Conservation (phyloP, 345 rosid genomes). For the Viola odorata region DNA sequence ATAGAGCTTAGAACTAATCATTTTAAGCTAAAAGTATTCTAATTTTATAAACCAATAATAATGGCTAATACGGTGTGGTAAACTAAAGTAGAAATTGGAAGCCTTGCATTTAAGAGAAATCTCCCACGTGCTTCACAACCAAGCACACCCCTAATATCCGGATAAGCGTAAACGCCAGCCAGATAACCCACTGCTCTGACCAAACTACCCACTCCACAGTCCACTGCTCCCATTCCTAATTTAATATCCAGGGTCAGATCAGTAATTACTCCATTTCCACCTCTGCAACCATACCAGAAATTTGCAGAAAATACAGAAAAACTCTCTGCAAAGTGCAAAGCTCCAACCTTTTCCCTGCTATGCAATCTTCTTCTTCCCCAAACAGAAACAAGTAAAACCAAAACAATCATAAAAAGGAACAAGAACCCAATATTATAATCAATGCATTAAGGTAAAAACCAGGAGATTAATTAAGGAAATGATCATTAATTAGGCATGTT, state of each 20-base stretch:
- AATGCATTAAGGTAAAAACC: neutral
- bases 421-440: neutral
- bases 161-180: neutral
- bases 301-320: neutral
- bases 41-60: no score
- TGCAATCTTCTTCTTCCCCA: neutral
- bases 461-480: neutral
- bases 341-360: neutral
- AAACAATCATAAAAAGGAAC: neutral
- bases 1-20: no score
- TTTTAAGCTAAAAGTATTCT: no score
- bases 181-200: neutral
- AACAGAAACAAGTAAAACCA: neutral
- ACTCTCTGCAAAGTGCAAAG: neutral
- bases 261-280: neutral
- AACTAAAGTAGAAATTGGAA: no score
- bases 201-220: neutral
- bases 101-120: neutral
- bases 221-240: neutral
- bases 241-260: neutral
- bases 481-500: neutral
- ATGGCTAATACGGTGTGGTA: no score
- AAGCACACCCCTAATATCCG: neutral
- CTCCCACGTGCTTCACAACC: slow-evolving; percentile 10
- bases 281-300: neutral